Base-by-base conservation (phyloP, 2,329 filamentous ascomycete species). In the Elsinoe batatas region DNA sequence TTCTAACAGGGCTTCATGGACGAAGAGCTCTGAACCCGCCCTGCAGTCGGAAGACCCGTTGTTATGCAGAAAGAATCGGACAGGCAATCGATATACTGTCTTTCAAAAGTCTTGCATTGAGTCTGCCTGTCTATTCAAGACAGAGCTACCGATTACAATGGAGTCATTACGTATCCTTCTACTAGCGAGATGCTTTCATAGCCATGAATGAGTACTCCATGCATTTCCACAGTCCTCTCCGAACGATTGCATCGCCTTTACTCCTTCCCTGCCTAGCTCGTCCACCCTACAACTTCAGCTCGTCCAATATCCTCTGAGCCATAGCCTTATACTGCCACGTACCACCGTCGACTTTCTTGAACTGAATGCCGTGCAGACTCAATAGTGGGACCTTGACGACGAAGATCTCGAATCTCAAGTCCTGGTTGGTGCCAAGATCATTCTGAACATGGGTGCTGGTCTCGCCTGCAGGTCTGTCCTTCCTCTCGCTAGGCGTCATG, bases 271-370 rank as follows among this genome's bases (percentile, higher is more conserved):
- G 5, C 22, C 22, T 3, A 22, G 22, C 22, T 5, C 22, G 11
- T 12, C 2, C 18, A 17, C 3, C 17, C 57, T 61, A 95, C 60
- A 97, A 79, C 67, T 84, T 83, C 62, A 98, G 74, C 69, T 93
- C 90, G 66, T 86, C 83, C 63, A 98, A 76, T 64, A 98, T 96
- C 64, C 90, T 90, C 71, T 95, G 91, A 35, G 93, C 93, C 90
- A 97, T 94, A 66, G 88, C 91, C 76, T 96, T 95, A 74, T 95
- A 98, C 71, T 96, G 91, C 91, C 91, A 97, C 57, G 93, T 97
- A 58, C 94, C 91, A 35, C 93, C 91, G 57, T 88, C 82, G 62
- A 97, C 85, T 68, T 93, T 90, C 78, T 98, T 98, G 76, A 98
- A 98, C 69, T 97, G 93, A 59, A 98, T 91, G 49, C 93, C 93